Conservation (phyloP, 2,329 filamentous ascomycete species). For the Celoporthe dispersa region DNA sequence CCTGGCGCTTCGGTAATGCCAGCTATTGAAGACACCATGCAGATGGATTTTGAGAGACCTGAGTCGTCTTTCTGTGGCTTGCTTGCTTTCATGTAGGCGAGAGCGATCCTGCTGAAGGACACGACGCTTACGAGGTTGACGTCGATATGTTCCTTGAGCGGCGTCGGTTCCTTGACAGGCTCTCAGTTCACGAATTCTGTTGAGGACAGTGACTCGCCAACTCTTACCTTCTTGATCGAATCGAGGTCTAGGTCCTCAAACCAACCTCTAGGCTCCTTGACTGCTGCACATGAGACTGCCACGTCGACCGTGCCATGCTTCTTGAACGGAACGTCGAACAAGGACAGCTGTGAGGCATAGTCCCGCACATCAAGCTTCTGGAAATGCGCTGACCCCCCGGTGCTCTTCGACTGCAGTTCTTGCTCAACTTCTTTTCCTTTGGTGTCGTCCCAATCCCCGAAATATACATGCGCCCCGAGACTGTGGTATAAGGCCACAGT, state of each 20-base stretch:
- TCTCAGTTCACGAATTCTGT: not conserved
- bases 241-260: slow-evolving; percentile 50
- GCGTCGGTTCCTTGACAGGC: slow-evolving; percentile 35
- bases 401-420: slow-evolving; percentile 21
- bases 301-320: slow-evolving; percentile 53
- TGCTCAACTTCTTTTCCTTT: slow-evolving; percentile 32
- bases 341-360: slow-evolving; percentile 49
- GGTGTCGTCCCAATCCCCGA: slow-evolving; percentile 35
- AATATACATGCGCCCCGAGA: slow-evolving; percentile 35
- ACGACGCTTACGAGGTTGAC: slow-evolving; percentile 53
- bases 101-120: slow-evolving; percentile 52
- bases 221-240: slow-evolving; percentile 44
- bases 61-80: slow-evolving; percentile 9
- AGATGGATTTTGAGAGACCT: slow-evolving; percentile 34
- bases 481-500: slow-evolving; percentile 32
- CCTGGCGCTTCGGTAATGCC: slow-evolving; percentile 54
- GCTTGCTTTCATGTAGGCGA: slow-evolving; percentile 50
- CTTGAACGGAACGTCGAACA: slow-evolving; percentile 51
- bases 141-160: slow-evolving; percentile 45
- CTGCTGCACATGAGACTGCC: slow-evolving; percentile 52
- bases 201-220: not conserved
- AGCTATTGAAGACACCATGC: slow-evolving; percentile 44
- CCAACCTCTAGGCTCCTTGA: slow-evolving; percentile 47
- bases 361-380: slow-evolving; percentile 49
- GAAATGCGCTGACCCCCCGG: slow-evolving; percentile 40